These are phyloP conservation scores for Diaporthe australafricana DNA, from an alignment of 2,329 filamentous ascomycete species.

Conservation along the genomic window DNA sequence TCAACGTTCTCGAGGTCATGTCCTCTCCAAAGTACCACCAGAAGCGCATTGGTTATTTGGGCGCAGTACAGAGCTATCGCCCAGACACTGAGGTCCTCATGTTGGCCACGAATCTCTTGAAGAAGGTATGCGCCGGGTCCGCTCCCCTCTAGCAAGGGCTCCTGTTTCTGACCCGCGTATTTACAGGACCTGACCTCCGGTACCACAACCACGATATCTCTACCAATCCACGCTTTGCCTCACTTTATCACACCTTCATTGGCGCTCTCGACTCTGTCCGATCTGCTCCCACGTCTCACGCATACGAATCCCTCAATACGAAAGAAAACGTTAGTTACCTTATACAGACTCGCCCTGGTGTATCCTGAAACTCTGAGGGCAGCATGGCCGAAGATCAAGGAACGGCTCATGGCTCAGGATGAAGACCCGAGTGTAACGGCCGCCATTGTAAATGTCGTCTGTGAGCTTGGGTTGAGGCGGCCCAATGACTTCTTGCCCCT, in stretches of 20 bases:
- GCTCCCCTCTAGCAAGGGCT: neutral
- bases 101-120: slow-evolving; percentile 95
- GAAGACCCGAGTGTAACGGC: slow-evolving; percentile 95
- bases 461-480: slow-evolving; percentile 92
- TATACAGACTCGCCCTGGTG: slow-evolving; percentile 94
- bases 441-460: slow-evolving; percentile 96
- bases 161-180: slow-evolving; percentile 29
- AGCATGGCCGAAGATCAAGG: slow-evolving; percentile 98
- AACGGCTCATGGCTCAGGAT: slow-evolving; percentile 87
- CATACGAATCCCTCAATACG: slow-evolving; percentile 88
- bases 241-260: slow-evolving; percentile 94
- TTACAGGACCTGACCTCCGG: slow-evolving; percentile 78
- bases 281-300: slow-evolving; percentile 85
- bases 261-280: slow-evolving; percentile 87
- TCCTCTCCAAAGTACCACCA: slow-evolving; percentile 93
- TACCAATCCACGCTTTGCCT: slow-evolving; percentile 90
- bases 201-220: slow-evolving; percentile 80
- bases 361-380: slow-evolving; percentile 93
- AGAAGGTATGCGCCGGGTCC: slow-evolving; percentile 73
- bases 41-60: slow-evolving; percentile 94
- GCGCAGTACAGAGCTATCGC: slow-evolving; percentile 94
- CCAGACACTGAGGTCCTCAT: slow-evolving; percentile 97
- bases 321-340: slow-evolving; percentile 95
- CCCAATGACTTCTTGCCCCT: slow-evolving; percentile 94
- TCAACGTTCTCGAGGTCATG: slow-evolving; percentile 99